Evolutionary conservation across 2,329 filamentous ascomycete genomes (phyloP).

Genomic region (Mycosphaerella arachidis): DNA sequence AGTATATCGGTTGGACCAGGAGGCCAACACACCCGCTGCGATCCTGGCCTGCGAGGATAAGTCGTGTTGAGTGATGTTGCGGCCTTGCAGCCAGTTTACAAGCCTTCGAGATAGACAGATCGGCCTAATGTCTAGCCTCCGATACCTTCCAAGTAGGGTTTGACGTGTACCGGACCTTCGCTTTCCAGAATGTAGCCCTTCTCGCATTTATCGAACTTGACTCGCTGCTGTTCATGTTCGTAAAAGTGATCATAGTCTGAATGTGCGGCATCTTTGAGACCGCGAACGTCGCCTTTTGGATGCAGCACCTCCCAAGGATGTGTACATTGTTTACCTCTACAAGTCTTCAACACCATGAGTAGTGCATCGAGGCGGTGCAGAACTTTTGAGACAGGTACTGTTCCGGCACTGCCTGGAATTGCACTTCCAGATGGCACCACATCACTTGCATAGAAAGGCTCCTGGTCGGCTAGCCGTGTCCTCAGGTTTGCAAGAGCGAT

Average conservation of each 20-base stretch:
- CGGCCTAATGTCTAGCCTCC: neutral
- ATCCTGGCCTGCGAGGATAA: neutral
- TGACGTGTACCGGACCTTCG: conserved; percentile 13
- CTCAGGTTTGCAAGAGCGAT: neutral
- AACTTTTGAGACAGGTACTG: conserved; percentile 1
- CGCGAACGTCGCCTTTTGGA: conserved; percentile 7
- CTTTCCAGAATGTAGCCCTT: conserved; percentile 21
- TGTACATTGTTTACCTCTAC: conserved; percentile 11
- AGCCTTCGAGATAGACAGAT: neutral
- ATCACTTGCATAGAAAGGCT: conserved; percentile 1
- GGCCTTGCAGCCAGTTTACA: neutral
- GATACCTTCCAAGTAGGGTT: conserved; percentile 10
- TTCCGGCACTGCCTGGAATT: neutral
- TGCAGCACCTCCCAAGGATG: conserved; percentile 19
- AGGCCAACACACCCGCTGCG: neutral
- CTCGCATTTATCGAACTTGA: conserved; percentile 20
- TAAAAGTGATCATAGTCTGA: conserved; percentile 15
- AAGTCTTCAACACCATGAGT: conserved; percentile 20
- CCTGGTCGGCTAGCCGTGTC: neutral
- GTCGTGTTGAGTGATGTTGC: neutral
- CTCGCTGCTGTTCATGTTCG: conserved; percentile 10
- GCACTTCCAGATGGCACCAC: neutral
- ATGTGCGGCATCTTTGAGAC: conserved; percentile 10
- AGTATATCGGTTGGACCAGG: neutral
- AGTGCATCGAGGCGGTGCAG: conserved; percentile 17